Conservation (phyloP, 2,329 filamentous ascomycete genomes). For the Samsoniella hepiali region DNA sequence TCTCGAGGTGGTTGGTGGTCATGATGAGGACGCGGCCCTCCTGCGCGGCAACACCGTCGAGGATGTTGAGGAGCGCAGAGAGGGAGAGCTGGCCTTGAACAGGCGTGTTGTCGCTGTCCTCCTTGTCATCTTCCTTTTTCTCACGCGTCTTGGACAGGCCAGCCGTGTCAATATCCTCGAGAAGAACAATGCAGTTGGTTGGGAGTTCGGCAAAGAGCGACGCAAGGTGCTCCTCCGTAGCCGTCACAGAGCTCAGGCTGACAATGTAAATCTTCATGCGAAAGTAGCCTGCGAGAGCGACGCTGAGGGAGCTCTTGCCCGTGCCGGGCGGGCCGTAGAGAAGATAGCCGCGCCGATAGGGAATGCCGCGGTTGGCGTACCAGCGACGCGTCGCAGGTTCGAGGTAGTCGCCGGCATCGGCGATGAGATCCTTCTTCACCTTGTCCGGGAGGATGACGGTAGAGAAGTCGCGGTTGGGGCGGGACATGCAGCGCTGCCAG, state of each 20-base stretch:
- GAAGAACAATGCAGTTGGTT: conserved; percentile 66
- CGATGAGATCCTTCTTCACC: conserved; percentile 57
- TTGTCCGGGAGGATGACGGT: conserved; percentile 63
- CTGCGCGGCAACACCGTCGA: conserved; percentile 68
- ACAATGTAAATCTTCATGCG: conserved; percentile 71
- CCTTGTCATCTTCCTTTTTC: conserved; percentile 25
- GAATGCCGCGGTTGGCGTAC: conserved; percentile 81
- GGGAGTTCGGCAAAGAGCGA: conserved; percentile 65
- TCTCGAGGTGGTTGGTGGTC: conserved; percentile 63
- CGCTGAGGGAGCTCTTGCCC: conserved; percentile 70
- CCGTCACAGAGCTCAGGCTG: conserved; percentile 58
- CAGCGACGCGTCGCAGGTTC: conserved; percentile 64
- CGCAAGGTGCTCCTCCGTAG: conserved; percentile 64
- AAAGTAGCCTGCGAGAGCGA: conserved; percentile 68
- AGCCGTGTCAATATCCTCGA: conserved; percentile 74
- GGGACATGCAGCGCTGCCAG: conserved; percentile 62
- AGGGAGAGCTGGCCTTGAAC: conserved; percentile 54
- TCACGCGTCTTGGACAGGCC: conserved; percentile 62
- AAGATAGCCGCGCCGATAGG: conserved; percentile 80
- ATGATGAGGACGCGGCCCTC: conserved; percentile 63
- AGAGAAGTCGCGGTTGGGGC: conserved; percentile 58
- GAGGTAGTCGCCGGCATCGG: conserved; percentile 62
- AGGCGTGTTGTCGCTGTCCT: conserved; percentile 22
- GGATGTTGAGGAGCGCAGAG: conserved; percentile 74
- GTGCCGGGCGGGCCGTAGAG: conserved; percentile 78